phyloP scores from a whole-genome alignment of 495 filamentous ascomycete genomes.

The Xylaria sp. region DNA sequence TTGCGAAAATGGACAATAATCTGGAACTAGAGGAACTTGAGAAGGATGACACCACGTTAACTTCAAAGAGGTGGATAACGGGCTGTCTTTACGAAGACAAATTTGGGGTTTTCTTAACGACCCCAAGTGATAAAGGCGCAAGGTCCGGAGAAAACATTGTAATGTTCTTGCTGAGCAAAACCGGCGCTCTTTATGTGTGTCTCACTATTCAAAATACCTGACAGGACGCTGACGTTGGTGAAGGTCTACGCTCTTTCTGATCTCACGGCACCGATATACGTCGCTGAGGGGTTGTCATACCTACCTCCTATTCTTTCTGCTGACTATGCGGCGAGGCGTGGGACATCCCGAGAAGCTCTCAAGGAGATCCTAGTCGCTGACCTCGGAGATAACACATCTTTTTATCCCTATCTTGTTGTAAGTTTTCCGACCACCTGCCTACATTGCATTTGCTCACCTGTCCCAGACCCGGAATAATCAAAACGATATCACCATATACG shows the following conservation, averaged over 20 bases:
- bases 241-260: slow-evolving; percentile 70
- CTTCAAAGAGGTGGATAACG: slow-evolving; percentile 74
- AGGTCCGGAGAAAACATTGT: slow-evolving; percentile 60
- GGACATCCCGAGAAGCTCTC: slow-evolving; percentile 71
- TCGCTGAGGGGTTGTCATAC: slow-evolving; percentile 74
- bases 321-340: slow-evolving; percentile 71
- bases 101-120: slow-evolving; percentile 59
- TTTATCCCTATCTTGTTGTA: slow-evolving; percentile 82
- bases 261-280: slow-evolving; percentile 65
- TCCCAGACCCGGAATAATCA: slow-evolving; percentile 74
- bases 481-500: slow-evolving; percentile 87
- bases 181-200: slow-evolving; percentile 77
- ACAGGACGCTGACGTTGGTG: background rate
- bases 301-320: slow-evolving; percentile 77
- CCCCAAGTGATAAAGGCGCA: slow-evolving; percentile 49
- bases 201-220: background rate
- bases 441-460: background rate
- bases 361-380: slow-evolving; percentile 83
- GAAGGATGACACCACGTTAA: slow-evolving; percentile 57
- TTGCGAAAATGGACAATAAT: slow-evolving; percentile 77
- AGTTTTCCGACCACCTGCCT: slow-evolving; percentile 31
- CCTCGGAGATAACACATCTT: slow-evolving; percentile 74
- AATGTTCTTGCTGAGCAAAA: slow-evolving; percentile 74
- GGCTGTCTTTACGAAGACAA: slow-evolving; percentile 80
- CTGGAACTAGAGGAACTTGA: slow-evolving; percentile 88